A percentile compares a stretch with the other conserved stretches of the same genome.
These are phyloP conservation scores for Glutinoglossum americanum DNA, from an alignment of 495 filamentous ascomycete species.

Conservation along the genomic window DNA sequence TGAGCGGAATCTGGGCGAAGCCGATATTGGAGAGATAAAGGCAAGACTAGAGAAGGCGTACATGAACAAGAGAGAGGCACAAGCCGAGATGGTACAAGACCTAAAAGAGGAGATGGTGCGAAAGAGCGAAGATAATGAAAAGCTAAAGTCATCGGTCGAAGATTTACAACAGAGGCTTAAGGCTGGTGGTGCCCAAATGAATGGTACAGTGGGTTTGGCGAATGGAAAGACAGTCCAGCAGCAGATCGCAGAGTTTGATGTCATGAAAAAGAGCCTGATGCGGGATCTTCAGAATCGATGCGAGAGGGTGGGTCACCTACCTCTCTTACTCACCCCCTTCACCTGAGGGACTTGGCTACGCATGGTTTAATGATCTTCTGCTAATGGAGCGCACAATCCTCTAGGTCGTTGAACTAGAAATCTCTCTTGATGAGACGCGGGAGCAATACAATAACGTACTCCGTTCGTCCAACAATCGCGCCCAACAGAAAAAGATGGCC, in stretches of 20 bases:
- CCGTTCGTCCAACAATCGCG: constrained; percentile 83
- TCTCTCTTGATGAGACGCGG: constrained; percentile 83
- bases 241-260: constrained; percentile 94
- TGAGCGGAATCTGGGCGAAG: constrained; percentile 53
- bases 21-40: constrained; percentile 69
- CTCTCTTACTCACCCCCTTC: not conserved
- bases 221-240: constrained; percentile 91
- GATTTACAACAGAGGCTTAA: constrained; percentile 51
- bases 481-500: constrained; percentile 99
- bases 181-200: constrained; percentile 26
- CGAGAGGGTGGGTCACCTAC: constrained; percentile 39
- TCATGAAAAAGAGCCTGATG: constrained; percentile 99
- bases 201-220: constrained; percentile 29
- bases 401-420: constrained; percentile 80
- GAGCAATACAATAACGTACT: constrained; percentile 98
- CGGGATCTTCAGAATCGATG: constrained; percentile 94
- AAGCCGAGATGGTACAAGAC: constrained; percentile 46
- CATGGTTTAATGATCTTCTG: not conserved
- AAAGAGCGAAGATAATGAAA: constrained; percentile 56
- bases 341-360: not conserved
- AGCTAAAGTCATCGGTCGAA: constrained; percentile 52
- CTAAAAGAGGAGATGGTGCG: constrained; percentile 47
- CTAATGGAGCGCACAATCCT: not conserved
- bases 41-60: constrained; percentile 55
- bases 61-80: constrained; percentile 44